Evolutionary conservation across 768 basidiomycete species (phyloP), one percentile per base, ranked within the genome.

Genomic region (Tylopilus rubrobrunneus): DNA sequence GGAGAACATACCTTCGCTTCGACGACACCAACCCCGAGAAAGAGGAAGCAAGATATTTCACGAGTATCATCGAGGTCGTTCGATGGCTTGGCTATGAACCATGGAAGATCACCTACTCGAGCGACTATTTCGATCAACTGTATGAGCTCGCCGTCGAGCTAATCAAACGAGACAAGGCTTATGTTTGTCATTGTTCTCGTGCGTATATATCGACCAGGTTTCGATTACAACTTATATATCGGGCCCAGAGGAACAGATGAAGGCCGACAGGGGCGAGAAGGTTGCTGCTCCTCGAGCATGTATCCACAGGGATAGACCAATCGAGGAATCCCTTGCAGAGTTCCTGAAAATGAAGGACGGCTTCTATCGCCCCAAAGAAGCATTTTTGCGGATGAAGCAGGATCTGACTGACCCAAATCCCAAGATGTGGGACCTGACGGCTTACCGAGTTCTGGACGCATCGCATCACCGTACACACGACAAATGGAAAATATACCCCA

Each of bases 11-110:
- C 69, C 78, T 99, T 41, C 85, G 97, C 52, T 99, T 91, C 64
- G 97, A 99, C 67, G 97, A 99, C 70, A 99, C 97, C 31, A 99
- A 99, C 70, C 97, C 97, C 0, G 94, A 97, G 73, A 93, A 93
- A 53, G 97, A 99, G 69, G 97, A 99, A 74, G 93, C 83, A 34
- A 78, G 83, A 59, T 99, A 97, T 71, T 98, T 98, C 61, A 95
- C 96, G 68, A 96, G 90, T 56, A 98, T 98, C 52, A 74, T 98
- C 65, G 95, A 98, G 73, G 92, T 87, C 63, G 81, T 98, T 34
- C 80, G 95, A 58, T 99, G 97, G 97, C 78, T 99, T 19, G 97
- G 97, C 1, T 99, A 84, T 64, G 96, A 98, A 68, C 97, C 97
- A 4, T 98, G 90, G 91, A 92, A 92, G 72, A 94, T 99, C 77